Conservation (phyloP, 768 basidiomycete species). For the Leccinum aurantiacum region DNA sequence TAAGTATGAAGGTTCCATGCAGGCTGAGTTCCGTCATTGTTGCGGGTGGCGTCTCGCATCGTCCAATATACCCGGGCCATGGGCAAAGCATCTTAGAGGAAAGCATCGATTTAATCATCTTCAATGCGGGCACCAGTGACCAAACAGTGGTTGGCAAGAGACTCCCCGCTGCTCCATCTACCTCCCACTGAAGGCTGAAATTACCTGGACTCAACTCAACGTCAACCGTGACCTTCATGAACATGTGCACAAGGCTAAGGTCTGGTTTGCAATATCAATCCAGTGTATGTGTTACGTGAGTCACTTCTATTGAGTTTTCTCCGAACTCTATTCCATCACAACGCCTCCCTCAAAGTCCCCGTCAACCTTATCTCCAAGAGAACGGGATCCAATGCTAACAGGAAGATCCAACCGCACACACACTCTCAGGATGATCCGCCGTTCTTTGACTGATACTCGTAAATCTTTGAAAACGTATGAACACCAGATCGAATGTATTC, state of each 20-base stretch:
- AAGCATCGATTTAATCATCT: background rate
- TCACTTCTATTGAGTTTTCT: conserved; percentile 7
- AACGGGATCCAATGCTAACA: background rate
- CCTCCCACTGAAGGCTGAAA: background rate
- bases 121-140: background rate
- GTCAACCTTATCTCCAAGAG: background rate
- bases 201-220: background rate
- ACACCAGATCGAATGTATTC: conserved; percentile 1
- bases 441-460: conserved; percentile 15
- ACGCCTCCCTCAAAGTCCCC: background rate
- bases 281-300: too few relatives aligned
- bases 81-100: background rate
- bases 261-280: background rate
- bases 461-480: background rate
- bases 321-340: background rate
- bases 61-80: conserved; percentile 1
- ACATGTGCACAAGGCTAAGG: background rate
- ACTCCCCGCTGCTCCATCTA: background rate
- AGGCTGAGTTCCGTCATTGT: background rate
- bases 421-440: background rate
- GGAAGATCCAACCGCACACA: background rate
- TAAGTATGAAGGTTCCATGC: conserved; percentile 4
- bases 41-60: background rate
- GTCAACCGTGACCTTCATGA: background rate
- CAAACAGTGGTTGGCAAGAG: background rate